Evolutionary conservation across 305 asterid genomes (phyloP).

Genomic region (Stenogyne calaminthoides): DNA sequence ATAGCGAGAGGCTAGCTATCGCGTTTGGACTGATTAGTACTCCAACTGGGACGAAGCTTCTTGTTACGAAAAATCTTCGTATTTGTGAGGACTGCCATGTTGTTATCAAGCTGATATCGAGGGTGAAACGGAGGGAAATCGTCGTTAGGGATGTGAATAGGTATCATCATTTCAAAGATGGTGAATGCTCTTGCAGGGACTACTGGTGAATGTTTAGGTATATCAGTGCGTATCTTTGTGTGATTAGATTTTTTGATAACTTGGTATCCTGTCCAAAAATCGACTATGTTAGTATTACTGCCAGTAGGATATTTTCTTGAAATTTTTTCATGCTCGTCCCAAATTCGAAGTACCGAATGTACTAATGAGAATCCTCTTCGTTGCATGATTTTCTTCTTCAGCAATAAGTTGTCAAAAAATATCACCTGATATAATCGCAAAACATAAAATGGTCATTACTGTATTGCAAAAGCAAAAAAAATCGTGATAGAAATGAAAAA

Average conservation of each 20-base stretch:
- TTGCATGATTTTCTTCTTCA: too few relatives aligned
- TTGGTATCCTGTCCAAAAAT: too few relatives aligned
- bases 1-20: slow-evolving; percentile 71
- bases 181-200: slow-evolving; percentile 61
- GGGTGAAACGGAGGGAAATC: slow-evolving; percentile 53
- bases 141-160: slow-evolving; percentile 63
- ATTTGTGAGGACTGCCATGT: slow-evolving; percentile 74
- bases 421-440: too few relatives aligned
- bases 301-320: background rate
- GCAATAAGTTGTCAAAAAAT: too few relatives aligned
- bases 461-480: too few relatives aligned
- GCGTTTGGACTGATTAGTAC: slow-evolving; percentile 65
- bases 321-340: background rate
- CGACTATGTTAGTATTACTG: background rate
- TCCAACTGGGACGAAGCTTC: slow-evolving; percentile 53
- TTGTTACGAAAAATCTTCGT: slow-evolving; percentile 58
- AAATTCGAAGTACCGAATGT: too few relatives aligned
- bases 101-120: slow-evolving; percentile 56
- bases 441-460: too few relatives aligned
- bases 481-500: too few relatives aligned
- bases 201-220: slow-evolving; percentile 44
- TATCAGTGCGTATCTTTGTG: too few relatives aligned
- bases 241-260: too few relatives aligned
- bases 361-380: too few relatives aligned
- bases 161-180: slow-evolving; percentile 67